Percentiles rank a stretch among this genome's conserved stretches.
These are phyloP conservation scores for Tetracladium marchalianum DNA, from an alignment of 495 filamentous ascomycete species.

Conservation along the genomic window DNA sequence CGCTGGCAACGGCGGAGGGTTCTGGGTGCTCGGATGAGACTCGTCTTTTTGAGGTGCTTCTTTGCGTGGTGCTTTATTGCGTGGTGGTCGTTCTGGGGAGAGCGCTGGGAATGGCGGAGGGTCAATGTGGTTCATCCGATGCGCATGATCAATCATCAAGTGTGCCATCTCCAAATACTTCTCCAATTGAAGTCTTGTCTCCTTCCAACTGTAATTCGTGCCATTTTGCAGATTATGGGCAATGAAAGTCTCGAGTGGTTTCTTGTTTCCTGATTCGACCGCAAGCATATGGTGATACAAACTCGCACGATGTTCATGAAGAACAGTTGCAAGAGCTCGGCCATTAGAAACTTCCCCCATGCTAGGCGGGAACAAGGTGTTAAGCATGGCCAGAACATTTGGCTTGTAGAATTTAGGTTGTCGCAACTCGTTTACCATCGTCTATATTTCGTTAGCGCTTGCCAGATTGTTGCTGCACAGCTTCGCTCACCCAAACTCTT, in stretches of 20 bases:
- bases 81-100: too few relatives aligned
- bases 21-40: background rate
- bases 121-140: slow-evolving; percentile 1
- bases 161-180: slow-evolving; percentile 9
- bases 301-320: slow-evolving; percentile 8
- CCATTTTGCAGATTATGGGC: background rate
- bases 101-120: background rate
- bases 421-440: slow-evolving; percentile 10
- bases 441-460: slow-evolving; percentile 10
- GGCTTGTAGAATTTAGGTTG: slow-evolving; percentile 8
- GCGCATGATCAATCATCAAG: slow-evolving; percentile 10
- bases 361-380: slow-evolving; percentile 16
- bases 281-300: slow-evolving; percentile 8
- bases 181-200: slow-evolving; percentile 1
- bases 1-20: background rate
- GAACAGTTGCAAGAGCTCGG: background rate
- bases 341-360: slow-evolving; percentile 10
- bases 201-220: slow-evolving; percentile 6
- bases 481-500: slow-evolving; percentile 15
- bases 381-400: slow-evolving; percentile 14
- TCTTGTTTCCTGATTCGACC: background rate
- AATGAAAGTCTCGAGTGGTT: slow-evolving; percentile 3
- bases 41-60: background rate
- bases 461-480: background rate
- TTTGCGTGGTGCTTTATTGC: too few relatives aligned